Evolutionary conservation across 2,329 filamentous ascomycete species (phyloP).

Genomic region (Phaeomoniella chlamydospora): DNA sequence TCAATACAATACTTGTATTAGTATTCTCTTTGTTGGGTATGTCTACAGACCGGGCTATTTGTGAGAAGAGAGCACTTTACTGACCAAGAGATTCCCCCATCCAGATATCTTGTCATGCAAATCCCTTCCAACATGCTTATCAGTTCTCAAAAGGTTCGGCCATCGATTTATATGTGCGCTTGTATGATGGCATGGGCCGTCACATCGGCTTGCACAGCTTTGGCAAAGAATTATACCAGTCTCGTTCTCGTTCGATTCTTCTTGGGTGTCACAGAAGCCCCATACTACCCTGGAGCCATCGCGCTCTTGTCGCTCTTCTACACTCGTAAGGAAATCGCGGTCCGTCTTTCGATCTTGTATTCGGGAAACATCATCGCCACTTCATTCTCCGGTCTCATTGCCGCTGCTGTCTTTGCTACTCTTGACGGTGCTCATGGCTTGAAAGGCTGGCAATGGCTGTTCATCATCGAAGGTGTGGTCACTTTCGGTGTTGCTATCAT

Average conservation of each 20-base stretch:
- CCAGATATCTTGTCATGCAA: conserved; percentile 12
- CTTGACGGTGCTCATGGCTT: conserved; percentile 42
- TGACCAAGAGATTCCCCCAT: neutral
- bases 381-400: conserved; percentile 45
- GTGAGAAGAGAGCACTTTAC: conserved; percentile 1
- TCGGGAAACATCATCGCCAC: conserved; percentile 46
- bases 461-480: conserved; percentile 38
- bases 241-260: conserved; percentile 26
- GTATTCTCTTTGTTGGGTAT: conserved; percentile 14
- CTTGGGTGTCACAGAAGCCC: conserved; percentile 22
- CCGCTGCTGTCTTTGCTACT: conserved; percentile 40
- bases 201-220: conserved; percentile 18
- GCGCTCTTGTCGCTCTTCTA: conserved; percentile 55
- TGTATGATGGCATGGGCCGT: conserved; percentile 21
- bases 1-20: conserved; percentile 17
- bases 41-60: conserved; percentile 6
- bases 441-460: conserved; percentile 47
- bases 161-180: conserved; percentile 27
- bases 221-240: conserved; percentile 23
- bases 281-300: conserved; percentile 48
- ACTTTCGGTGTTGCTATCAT: conserved; percentile 26
- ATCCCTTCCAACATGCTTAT: conserved; percentile 16
- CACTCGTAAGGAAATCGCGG: conserved; percentile 42
- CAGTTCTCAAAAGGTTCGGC: conserved; percentile 18
- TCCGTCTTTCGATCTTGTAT: conserved; percentile 40